A percentile compares a stretch with the other conserved stretches of the same genome.
Evolutionary conservation across 306 rosid species (phyloP).

Genomic region (Acacia acuminata): DNA sequence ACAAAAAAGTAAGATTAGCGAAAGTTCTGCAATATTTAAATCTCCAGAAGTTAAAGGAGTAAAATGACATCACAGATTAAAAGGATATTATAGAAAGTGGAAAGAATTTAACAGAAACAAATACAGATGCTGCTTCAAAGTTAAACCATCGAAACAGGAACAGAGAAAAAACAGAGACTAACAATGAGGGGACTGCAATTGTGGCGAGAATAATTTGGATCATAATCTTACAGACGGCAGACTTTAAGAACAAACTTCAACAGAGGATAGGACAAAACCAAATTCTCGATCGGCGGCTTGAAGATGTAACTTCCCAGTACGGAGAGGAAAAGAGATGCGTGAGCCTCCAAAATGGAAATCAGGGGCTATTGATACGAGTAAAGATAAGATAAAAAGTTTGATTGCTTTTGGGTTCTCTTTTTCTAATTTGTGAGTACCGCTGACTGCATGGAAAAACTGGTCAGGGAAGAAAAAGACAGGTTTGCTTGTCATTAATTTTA

Average conservation of each 20-base stretch:
- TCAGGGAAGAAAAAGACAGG: background rate
- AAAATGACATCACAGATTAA: no score
- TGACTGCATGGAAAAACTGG: background rate
- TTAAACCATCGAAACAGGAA: slow-evolving; percentile 6
- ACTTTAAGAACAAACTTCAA: background rate
- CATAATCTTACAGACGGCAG: background rate
- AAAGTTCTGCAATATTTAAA: background rate
- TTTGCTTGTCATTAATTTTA: background rate
- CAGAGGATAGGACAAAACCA: background rate
- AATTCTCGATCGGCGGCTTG: slow-evolving; percentile 9
- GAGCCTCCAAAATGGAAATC: background rate
- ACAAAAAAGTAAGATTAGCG: slow-evolving; percentile 28
- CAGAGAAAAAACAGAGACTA: background rate
- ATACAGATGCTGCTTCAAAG: background rate
- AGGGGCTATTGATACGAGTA: background rate
- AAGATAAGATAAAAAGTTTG: background rate
- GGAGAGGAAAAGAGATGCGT: background rate
- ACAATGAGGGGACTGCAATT: background rate
- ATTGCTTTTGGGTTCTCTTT: background rate
- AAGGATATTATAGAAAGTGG: no score
- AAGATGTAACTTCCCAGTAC: background rate
- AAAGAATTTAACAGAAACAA: no score
- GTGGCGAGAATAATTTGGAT: background rate
- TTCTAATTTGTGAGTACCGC: background rate
- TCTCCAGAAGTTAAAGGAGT: slow-evolving; percentile 10